Evolutionary conservation across 129 eudicot species (phyloP), one percentile per base, ranked within the genome.

Genomic region (Pittosporum tobira): DNA sequence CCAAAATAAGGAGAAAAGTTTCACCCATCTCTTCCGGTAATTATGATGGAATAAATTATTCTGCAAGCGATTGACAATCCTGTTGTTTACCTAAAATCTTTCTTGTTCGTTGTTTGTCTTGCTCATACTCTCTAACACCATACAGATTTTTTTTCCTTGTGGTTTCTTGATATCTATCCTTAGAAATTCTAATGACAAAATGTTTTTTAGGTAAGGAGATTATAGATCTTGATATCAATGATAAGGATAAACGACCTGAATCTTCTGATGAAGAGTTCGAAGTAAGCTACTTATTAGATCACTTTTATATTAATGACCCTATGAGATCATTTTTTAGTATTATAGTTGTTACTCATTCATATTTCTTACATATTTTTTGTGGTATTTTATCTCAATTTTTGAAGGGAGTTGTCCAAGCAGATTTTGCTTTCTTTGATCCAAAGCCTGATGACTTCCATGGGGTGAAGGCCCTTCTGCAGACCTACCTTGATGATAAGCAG

Each of bases 381-480:
- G 34, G 5, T 13, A 44, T 18, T 51, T 67, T 51, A 4, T 58
- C 60, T 36, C 38, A 20, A 36, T 59, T 59, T 44, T 68, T 75
- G 58, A 56, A 91, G 96, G 96, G 89, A 70, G 76, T 56, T 60
- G 82, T 90, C 45, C 99, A 87, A 88, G 99, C 94, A 43, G 96
- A 93, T 73, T 93, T 93, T 75, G 88, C 75, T n/a, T 93, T 93
- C 86, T 93, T 93, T 77, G 99, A 93, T 65, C 99, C 96, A 22
- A 93, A 93, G 68, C 81, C 82, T 16, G 67, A 68, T 44, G 94
- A 93, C 70, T 93, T 93, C 70, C 94, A 91, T 77, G 99, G 96
- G 46, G 85, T 84, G 47, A 91, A 87, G 77, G 72, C 74, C 57
- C 64, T 91, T 21, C 54, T 91, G 42, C 85, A 83, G 73, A 76